Conservation (phyloP, 169 alveolate species). For the Plasmodium sp. region DNA sequence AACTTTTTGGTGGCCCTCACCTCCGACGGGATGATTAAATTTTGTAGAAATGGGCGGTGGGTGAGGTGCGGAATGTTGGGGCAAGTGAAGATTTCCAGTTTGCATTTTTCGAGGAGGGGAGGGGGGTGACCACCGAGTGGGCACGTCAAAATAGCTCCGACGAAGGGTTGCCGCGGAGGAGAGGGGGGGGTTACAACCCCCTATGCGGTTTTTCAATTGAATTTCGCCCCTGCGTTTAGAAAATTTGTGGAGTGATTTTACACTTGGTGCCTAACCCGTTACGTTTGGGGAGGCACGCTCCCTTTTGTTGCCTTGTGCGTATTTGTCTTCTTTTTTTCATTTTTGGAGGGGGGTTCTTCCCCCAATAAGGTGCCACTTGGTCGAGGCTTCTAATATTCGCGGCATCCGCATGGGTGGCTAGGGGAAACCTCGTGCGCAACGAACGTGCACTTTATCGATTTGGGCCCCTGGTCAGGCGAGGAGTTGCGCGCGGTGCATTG, state of each 20-base stretch:
- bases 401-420: neutral
- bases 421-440: neutral
- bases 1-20: constrained; percentile 45
- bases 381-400: neutral
- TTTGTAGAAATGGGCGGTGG: constrained; percentile 31
- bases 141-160: neutral
- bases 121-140: neutral
- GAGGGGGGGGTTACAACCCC: neutral
- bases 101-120: constrained; percentile 24
- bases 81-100: constrained; percentile 44
- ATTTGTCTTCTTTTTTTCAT: neutral
- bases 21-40: constrained; percentile 43
- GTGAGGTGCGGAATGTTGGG: constrained; percentile 60
- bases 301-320: neutral
- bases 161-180: neutral
- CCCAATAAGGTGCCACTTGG: neutral
- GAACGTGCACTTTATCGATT: neutral
- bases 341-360: neutral
- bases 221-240: neutral
- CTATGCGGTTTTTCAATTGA: neutral
- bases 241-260: neutral
- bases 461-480: neutral
- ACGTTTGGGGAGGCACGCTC: neutral
- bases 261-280: neutral
- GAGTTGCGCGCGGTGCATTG: neutral